Evolutionary conservation across 2,329 filamentous ascomycete species (phyloP), one percentile per base, ranked within the genome.

Genomic region (Diaporthe citrichinensis): DNA sequence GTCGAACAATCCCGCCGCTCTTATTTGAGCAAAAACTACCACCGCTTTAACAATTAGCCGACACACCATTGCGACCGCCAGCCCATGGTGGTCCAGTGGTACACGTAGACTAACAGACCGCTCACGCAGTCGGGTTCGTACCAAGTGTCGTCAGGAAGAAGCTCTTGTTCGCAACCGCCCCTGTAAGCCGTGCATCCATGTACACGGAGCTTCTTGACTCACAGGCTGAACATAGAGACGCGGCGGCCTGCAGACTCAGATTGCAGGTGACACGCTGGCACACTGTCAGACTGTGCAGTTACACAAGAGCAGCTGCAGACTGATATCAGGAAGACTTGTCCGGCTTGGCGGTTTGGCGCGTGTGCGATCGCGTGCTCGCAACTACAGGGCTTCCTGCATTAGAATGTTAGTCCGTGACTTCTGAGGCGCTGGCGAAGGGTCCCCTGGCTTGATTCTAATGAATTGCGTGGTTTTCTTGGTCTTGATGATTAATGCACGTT

Each of bases 91-190:
- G 12, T 62, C 14, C 3, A 44, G n/a, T 34, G 28, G 28, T 34
- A 34, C 49, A 36, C 7, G 14, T 41, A 61, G 34, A 25, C 57
- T 7, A 41, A n/a, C 41, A 57, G 51, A 71, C 67, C 49, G 67
- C 65, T 41, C 28, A 20, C 31, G 4, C 55, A 12, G 55, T 58
- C 31, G 17, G 20, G 34, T 23, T 28, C 51, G 23, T 36, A 34
- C 6, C 41, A 34, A 34, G 55, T 55, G 46, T 59, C 73, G 73
- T 62, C 73, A 75, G 39, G 41, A 67, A 9, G 31, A 34, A 61
- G 65, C 39, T 53, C 36, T 23, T 59, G 39, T 67, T 75, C 73
- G 73, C 73, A 71, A 75, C 58, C 28, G 34, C 68, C 49, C 73
- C 68, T 72, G 65, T 14, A 51, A 61, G 36, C n/a, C 41, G 51